Base-by-base conservation (phyloP, 306 rosid species). In the Mucuna pruriens region DNA sequence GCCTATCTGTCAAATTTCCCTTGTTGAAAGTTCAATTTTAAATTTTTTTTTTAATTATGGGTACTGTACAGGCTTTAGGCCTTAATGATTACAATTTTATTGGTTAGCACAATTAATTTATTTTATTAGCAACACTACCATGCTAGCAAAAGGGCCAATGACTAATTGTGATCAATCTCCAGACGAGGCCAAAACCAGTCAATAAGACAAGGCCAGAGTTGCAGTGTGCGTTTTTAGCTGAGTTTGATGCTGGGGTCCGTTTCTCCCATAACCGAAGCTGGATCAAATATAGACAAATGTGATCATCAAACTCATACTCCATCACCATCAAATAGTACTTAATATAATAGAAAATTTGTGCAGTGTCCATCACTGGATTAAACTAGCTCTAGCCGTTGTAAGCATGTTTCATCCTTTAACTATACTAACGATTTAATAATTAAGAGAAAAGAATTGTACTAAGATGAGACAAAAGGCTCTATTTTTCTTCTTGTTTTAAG, bases 201-300 rank as follows among this genome's bases (percentile, higher is more conserved):
- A 87, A 88, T 79, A 90, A 79, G 91, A 88, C 90, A 87, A 83
- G 70, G 89, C 67, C 87, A 85, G 87, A 70, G 84, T 49, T 81
- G 81, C 84, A 81, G 34, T 45, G 57, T 42, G 86, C 70, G 80
- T 78, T n/a, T n/a, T n/a, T 87, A 60, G 76, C 54, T 74, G 57
- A 86, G 83, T 80, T 80, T 71, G 85, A 80, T 71, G 83, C 48
- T 40, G 57, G 69, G 82, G 73, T 67, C 76, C 82, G 83, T 80
- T 78, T 42, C 63, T 67, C 57, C 55, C 64, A 33, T 31, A 82
- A 76, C 61, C 66, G 84, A 74, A 80, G 65, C 20, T 84, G 52
- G 42, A 76, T 61, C 85, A 71, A 51, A 69, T 85, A 73, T 38
- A 34, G 83, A 86, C 87, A 86, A 83, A 63, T 71, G 17, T n/a